Base-by-base conservation (phyloP, 805 yeast genomes). In the Cyberlindnera americana region DNA sequence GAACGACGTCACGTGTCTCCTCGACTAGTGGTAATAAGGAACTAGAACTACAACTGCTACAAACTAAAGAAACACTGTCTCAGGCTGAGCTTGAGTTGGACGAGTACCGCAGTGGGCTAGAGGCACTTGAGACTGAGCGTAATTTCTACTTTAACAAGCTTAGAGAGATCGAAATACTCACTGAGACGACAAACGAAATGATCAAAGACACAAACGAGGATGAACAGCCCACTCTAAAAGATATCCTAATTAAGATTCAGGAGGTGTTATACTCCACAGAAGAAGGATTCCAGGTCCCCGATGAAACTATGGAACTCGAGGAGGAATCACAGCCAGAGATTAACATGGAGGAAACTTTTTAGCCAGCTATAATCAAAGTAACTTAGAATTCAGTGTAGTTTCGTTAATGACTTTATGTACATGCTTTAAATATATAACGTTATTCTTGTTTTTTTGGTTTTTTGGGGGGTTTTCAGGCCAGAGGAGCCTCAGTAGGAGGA, bases 111-210 rank as follows among this genome's bases (percentile, higher is more conserved):
- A 67, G 74, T 17, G 77, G 81, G 12, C 73, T 81, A 16, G 84
- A 80, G 35, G 76, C 81, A 12, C 65, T 87, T 35, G 86, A 82
- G 53, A 75, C 84, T 1, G 97, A 93, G 59, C 77, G 98, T 47
- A 84, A 86, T 60, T 88, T 91, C 55, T 93, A 93, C 61, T 91
- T 86, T 64, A 81, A 83, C 54, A 93, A 91, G 63, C 67, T 93
- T 38, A 73, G 96, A 47, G 95, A 86, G 43, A 85, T 93, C 40
- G 99, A 93, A 61, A 77, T 87, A 19, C 64, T 90, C 33, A 75
- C 83, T 19, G 88, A 83, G 54, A 74, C 81, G 18, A 70, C 79
- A 10, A 72, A 69, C 37, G 83, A 78, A 37, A 70, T 74, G 38
- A 58, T 75, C 34, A 65, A 73, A 21, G 69, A 63, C 34, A 35